Evolutionary conservation across 2,329 filamentous ascomycete genomes (phyloP), one percentile per base, ranked within the genome.

Genomic region (Phyllosticta citrichinensis): DNA sequence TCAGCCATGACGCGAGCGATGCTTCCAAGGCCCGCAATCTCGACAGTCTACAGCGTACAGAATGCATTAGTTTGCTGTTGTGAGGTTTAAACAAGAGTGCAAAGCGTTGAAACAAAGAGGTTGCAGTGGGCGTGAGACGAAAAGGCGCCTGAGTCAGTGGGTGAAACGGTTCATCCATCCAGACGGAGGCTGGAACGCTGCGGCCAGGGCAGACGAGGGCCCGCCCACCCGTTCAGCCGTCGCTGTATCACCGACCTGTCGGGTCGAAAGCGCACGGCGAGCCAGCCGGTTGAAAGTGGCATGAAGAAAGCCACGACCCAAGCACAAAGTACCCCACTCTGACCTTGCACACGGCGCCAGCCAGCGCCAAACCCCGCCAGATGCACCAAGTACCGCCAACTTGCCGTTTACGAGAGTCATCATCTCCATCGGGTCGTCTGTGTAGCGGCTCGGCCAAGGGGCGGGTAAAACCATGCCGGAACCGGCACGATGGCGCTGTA

Each of bases 1-100:
- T 99, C 94, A 52, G 91, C 94, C 92, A 99, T 97, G 66, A 91
- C 91, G 68, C 94, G 85, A 64, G 91, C 89, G 76, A 99, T 94
- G 74, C 89, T 77, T 53, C 94, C 94, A 66, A 91, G 81, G 24
- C 94, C 94, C 47, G 91, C 90, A 70, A 97, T 86, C 70, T 99
- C 94, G 4, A 97, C 91, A 64, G 97, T 83, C 83, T 80, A 65
- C 60, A 30, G 27, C 30, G 63, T 68, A 57, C 57, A 56, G 50
- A 40, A 40, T 25, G 35, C 33, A 33, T 60, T 60, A 55, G 57
- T 47, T 33, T 51, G 58, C 40, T 52, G 47, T 57, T 63, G 40
- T 50, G 57, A 56, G 27, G 57, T 61, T 25, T 27, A 20, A 17
- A 27, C 59, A 27, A 33, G 12, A 22, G 30, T 22, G 56, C 2